These are phyloP conservation scores for Ottelia alismoides DNA, from an alignment of 106 monocot species.

Conservation along the genomic window DNA sequence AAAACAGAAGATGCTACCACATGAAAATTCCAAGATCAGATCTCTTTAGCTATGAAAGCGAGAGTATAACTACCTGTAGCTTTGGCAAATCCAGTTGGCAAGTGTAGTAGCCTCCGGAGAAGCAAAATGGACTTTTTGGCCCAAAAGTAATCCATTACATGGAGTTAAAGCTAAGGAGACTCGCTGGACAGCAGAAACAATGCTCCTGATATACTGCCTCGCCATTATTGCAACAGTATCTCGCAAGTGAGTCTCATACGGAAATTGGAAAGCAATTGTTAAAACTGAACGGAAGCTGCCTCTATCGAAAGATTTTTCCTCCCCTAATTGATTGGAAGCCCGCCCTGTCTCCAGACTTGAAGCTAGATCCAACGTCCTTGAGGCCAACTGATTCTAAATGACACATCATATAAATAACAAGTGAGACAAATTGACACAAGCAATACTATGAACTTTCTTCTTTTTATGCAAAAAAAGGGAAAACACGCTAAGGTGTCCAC, in stretches of 20 bases:
- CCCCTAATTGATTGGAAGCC: slow-evolving; percentile 9
- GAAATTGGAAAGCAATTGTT: slow-evolving; percentile 90
- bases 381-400: not conserved
- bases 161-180: slow-evolving; percentile 78
- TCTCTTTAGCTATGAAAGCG: too few species aligned
- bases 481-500: too few species aligned
- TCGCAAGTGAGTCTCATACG: slow-evolving; percentile 63
- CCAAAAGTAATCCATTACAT: slow-evolving; percentile 22
- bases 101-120: slow-evolving; percentile 76
- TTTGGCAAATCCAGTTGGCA: slow-evolving; percentile 69
- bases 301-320: slow-evolving; percentile 9
- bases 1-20: too few species aligned
- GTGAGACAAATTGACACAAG: not conserved
- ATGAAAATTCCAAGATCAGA: too few species aligned
- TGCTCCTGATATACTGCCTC: slow-evolving; percentile 71
- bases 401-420: not conserved
- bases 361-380: slow-evolving; percentile 89
- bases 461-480: too few species aligned
- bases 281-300: slow-evolving; percentile 51
- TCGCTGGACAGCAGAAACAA: slow-evolving; percentile 91
- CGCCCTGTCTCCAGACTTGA: slow-evolving; percentile 75
- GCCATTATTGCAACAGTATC: slow-evolving; percentile 83
- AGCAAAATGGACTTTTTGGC: slow-evolving; percentile 33
- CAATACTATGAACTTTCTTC: too few species aligned
- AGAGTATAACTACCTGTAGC: slow-evolving; percentile 86